Percentiles rank a stretch among this genome's conserved stretches.
Conservation (phyloP, 805 yeast genomes). For the Dipodascus albidus region DNA sequence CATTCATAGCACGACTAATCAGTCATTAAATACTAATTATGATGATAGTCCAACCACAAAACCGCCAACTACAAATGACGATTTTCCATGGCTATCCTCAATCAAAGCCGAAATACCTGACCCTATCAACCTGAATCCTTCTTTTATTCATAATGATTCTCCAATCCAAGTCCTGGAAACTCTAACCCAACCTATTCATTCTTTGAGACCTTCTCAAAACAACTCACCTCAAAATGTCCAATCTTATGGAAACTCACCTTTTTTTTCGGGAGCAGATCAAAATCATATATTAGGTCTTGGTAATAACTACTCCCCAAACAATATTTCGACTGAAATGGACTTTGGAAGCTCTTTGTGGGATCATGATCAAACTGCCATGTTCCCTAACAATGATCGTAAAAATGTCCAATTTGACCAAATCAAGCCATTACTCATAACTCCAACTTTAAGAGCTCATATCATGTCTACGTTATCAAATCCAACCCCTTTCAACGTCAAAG, state of each 20-base stretch:
- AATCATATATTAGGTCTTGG: not conserved
- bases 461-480: conserved; percentile 22
- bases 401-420: not conserved
- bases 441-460: conserved; percentile 19
- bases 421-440: conserved; percentile 12
- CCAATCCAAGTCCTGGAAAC: not conserved
- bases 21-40: not conserved
- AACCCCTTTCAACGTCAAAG: conserved; percentile 23
- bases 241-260: not conserved
- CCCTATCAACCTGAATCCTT: not conserved
- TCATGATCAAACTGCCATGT: conserved; percentile 1
- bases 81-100: conserved; percentile 5
- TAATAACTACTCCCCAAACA: not conserved
- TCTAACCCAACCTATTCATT: not conserved
- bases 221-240: not conserved
- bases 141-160: not conserved
- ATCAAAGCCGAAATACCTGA: not conserved
- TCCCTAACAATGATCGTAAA: conserved; percentile 9
- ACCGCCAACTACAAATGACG: not conserved
- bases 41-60: not conserved
- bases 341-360: not conserved
- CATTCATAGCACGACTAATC: not conserved
- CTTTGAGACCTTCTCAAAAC: not conserved
- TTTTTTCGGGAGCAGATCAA: not conserved
- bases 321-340: conserved; percentile 1